A percentile compares a stretch with the other conserved stretches of the same genome.
Conservation (phyloP, 2,329 filamentous ascomycete genomes). For the Thielaviopsis euricoi region DNA sequence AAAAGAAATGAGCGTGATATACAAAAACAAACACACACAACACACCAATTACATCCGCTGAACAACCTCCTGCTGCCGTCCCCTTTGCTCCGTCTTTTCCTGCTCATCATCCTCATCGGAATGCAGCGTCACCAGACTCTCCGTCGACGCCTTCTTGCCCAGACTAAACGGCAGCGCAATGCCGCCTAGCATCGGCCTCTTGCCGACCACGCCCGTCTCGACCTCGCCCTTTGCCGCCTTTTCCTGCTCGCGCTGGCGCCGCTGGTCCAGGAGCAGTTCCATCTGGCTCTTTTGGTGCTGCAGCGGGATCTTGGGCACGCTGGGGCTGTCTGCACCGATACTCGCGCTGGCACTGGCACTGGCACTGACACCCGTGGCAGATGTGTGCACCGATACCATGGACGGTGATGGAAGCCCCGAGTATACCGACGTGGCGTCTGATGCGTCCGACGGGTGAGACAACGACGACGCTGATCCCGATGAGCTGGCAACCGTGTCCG, state of each 20-base stretch:
- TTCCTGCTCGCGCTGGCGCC: constrained; percentile 4
- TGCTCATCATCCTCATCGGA: constrained; percentile 21
- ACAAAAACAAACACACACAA: not conserved
- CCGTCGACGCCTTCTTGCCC: constrained; percentile 44
- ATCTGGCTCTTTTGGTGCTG: constrained; percentile 2
- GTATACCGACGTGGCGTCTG: not conserved
- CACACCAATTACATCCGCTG: no score
- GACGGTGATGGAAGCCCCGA: not conserved
- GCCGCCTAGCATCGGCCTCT: constrained; percentile 49
- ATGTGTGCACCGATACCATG: no score
- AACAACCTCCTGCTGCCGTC: constrained; percentile 10
- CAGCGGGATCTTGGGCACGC: not conserved
- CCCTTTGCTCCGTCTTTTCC: constrained; percentile 9
- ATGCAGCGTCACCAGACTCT: constrained; percentile 53
- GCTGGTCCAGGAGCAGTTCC: constrained; percentile 6
- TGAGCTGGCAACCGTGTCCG: not conserved
- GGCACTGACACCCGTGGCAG: no score
- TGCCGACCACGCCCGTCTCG: constrained; percentile 36
- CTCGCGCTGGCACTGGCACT: no score
- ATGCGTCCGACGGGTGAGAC: not conserved
- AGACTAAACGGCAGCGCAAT: constrained; percentile 61
- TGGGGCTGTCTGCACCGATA: no score
- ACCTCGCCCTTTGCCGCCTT: constrained; percentile 22
- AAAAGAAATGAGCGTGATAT: not conserved
- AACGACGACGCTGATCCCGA: not conserved